Evolutionary conservation across 108 stramenopile genomes (phyloP).

Genomic region (Parietichytrium sp.): DNA sequence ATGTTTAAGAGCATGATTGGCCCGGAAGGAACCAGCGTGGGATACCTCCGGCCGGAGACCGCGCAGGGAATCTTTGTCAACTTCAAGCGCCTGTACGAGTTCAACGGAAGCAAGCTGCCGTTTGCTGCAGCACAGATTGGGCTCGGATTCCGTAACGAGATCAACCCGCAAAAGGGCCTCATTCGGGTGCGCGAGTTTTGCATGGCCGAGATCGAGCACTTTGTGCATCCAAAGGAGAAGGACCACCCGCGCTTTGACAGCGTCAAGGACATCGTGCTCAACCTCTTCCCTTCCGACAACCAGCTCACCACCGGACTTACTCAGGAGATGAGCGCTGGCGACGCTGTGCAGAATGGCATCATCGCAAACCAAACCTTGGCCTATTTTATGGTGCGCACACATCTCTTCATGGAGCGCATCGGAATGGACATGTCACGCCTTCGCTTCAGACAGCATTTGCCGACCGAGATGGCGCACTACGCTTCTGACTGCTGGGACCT

Average conservation of each 20-base stretch:
- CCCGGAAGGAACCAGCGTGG: constrained; percentile 91
- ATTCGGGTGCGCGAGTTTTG: constrained; percentile 99
- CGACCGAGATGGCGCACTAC: constrained; percentile 99
- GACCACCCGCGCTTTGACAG: constrained; percentile 83
- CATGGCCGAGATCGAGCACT: constrained; percentile 99
- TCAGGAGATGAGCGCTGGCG: constrained; percentile 75
- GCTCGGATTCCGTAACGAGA: constrained; percentile 98
- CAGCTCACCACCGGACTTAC: constrained; percentile 95
- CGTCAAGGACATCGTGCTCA: constrained; percentile 79
- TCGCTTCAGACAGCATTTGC: constrained; percentile 97
- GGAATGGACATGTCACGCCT: constrained; percentile 88
- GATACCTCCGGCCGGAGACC: constrained; percentile 98
- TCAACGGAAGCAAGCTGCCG: constrained; percentile 92
- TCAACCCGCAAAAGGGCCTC: constrained; percentile 93
- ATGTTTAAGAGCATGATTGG: constrained; percentile 99
- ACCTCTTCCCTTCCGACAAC: constrained; percentile 86
- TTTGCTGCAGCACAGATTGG: constrained; percentile 99
- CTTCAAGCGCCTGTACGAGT: constrained; percentile 92
- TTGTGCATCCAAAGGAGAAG: constrained; percentile 95
- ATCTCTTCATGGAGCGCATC: constrained; percentile 90
- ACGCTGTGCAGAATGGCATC: constrained; percentile 86
- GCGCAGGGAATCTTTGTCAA: constrained; percentile 97
- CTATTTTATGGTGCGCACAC: constrained; percentile 98
- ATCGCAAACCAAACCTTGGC: constrained; percentile 97
- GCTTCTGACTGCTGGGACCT: constrained; percentile 99